A percentile compares a stretch with the other conserved stretches of the same genome.
Conservation (phyloP, 176 grass and related monocot species). For the Oryza officinalis region DNA sequence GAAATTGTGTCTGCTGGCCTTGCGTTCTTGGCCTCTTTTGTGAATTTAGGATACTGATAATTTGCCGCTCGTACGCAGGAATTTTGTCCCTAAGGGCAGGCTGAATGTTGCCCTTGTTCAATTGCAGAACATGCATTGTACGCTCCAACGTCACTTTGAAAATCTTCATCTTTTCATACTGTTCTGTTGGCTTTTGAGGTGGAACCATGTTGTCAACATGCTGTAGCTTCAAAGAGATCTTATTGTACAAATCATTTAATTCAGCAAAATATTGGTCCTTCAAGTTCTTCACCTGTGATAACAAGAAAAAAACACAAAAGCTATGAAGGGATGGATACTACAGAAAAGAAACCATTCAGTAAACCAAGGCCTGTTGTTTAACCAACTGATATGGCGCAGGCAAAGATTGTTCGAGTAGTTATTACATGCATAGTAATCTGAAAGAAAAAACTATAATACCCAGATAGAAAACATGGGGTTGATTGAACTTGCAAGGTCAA, state of each 20-base stretch:
- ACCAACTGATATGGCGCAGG: neutral
- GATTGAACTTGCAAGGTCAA: slow-evolving; percentile 8
- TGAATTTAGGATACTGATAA: slow-evolving; percentile 53
- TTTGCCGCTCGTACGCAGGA: slow-evolving; percentile 64
- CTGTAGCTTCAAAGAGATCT: slow-evolving; percentile 65
- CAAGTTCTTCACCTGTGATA: slow-evolving; percentile 66
- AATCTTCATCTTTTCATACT: slow-evolving; percentile 65
- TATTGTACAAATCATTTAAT: slow-evolving; percentile 65
- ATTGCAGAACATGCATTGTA: slow-evolving; percentile 50
- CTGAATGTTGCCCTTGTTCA: slow-evolving; percentile 54
- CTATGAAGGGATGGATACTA: neutral
- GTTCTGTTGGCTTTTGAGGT: slow-evolving; percentile 47
- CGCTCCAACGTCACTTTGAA: slow-evolving; percentile 64
- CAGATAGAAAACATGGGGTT: neutral
- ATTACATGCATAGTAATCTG: slow-evolving; percentile 9
- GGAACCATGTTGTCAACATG: slow-evolving; percentile 55
- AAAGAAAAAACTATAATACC: neutral
- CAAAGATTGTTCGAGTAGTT: neutral
- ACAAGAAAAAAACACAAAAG: slow-evolving; percentile 9
- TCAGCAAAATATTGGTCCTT: slow-evolving; percentile 73
- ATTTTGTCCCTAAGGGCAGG: slow-evolving; percentile 56
- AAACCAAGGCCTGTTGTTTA: neutral
- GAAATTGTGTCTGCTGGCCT: slow-evolving; percentile 48
- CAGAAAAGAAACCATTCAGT: neutral
- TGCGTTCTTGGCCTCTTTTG: slow-evolving; percentile 52